phyloP scores from a whole-genome alignment of 2,329 filamentous ascomycete genomes.

The Fusarium sp. region DNA sequence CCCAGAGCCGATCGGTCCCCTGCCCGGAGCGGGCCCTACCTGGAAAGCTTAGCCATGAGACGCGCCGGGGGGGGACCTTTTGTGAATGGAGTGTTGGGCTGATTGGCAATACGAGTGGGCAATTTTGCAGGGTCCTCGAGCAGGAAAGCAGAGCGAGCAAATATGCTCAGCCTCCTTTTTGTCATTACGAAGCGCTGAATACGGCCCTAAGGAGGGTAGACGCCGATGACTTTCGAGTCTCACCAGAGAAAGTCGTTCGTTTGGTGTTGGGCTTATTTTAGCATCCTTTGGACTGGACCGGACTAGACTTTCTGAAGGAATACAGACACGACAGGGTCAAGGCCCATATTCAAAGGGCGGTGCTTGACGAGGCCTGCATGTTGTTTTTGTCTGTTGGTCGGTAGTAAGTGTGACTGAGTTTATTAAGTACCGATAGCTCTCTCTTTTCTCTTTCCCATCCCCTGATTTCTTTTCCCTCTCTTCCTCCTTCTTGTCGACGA shows the following conservation, averaged over 20 bases:
- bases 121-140: not conserved
- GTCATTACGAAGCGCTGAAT: not conserved
- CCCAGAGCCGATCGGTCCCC: not conserved
- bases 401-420: not conserved
- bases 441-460: not conserved
- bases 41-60: slow-evolving; percentile 1
- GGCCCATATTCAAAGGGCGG: not conserved
- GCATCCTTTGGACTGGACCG: not conserved
- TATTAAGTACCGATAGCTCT: not conserved
- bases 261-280: not conserved
- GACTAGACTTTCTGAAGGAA: not conserved
- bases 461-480: not conserved
- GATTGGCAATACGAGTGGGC: slow-evolving; percentile 6
- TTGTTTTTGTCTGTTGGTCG: not conserved
- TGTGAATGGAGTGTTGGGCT: not conserved
- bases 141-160: not conserved
- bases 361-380: not conserved
- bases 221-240: not conserved
- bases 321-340: not conserved
- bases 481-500: not conserved
- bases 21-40: not conserved
- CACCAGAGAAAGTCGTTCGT: not conserved
- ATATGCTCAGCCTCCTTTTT: slow-evolving; percentile 3
- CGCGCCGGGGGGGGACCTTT: not conserved
- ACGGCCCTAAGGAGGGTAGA: not conserved